Evolutionary conservation across 2,329 filamentous ascomycete genomes (phyloP), one percentile per base, ranked within the genome.

Genomic region (Scedosporium boydii): DNA sequence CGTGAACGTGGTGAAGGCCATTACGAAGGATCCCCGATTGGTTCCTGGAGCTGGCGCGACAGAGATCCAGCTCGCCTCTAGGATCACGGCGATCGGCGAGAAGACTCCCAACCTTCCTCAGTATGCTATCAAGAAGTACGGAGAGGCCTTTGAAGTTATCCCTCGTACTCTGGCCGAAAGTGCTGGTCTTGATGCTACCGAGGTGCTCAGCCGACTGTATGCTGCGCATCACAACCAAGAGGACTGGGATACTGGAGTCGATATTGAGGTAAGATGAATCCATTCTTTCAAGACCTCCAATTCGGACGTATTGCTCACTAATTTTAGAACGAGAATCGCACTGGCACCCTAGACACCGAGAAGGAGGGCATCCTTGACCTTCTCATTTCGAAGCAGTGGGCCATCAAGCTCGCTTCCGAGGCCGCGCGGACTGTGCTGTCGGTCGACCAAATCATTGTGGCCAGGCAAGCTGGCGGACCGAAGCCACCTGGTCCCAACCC

Each of bases 401-500:
- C 95, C 57, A 96, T 99, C 76, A 95, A 95, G 79, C 82, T 99
- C 67, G 96, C 95, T 44, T 97, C 93, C 26, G 95, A 99, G 77
- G 89, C 95, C 48, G 93, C 92, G 61, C 85, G 95, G 70, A 99
- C 95, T 58, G 89, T 99, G 34, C 80, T 99, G 67, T 96, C 92
- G 58, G 95, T 99, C 46, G 95, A 99, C 77, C 96, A 99, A 79
- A 99, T 99, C 72, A 99, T 99, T 73, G 95, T 99, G 63, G 93
- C 96, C 66, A 87, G 93, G 78, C 95, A 98, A 79, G 95, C 96
- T 58, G 95, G 95, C 72, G 95, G 95, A 44, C 95, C 96, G 23
- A 99, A 99, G 83, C 93, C 93, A 63, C 95, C 95, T 34, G 93
- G 90, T 57, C 95, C 92, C 68, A 97, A 97, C 78, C 89, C 93